A percentile compares a stretch with the other conserved stretches of the same genome.
These are phyloP conservation scores for Penicillium digitatum DNA, from an alignment of 2,329 filamentous ascomycete species.

Conservation along the genomic window DNA sequence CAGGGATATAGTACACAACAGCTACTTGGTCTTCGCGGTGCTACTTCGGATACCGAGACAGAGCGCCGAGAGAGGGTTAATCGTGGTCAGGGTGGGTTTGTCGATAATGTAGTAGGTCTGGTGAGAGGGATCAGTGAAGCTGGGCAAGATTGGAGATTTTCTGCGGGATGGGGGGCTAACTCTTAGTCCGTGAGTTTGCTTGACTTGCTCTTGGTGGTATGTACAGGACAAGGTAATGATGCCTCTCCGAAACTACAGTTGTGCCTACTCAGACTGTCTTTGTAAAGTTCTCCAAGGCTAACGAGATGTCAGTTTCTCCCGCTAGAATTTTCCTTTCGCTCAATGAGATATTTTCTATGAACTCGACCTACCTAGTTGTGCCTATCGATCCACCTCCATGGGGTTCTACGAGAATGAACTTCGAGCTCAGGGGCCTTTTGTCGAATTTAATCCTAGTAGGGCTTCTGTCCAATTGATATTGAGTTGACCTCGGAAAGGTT, in stretches of 20 bases:
- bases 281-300: neutral
- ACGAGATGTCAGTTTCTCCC: neutral
- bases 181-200: neutral
- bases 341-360: neutral
- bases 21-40: conserved; percentile 8
- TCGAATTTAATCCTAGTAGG: neutral
- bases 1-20: conserved; percentile 18
- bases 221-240: too few relatives aligned
- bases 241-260: neutral
- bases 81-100: conserved; percentile 24
- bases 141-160: conserved; percentile 23
- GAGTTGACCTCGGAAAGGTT: too few relatives aligned
- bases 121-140: conserved; percentile 25
- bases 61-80: conserved; percentile 23
- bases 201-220: neutral
- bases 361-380: too few relatives aligned
- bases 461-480: neutral
- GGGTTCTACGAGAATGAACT: neutral
- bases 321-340: neutral
- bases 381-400: neutral
- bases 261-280: neutral
- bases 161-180: conserved; percentile 26
- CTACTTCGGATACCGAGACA: conserved; percentile 18
- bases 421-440: neutral
- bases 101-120: conserved; percentile 26